A percentile compares a stretch with the other conserved stretches of the same genome.
Conservation (phyloP, 306 rosid genomes). For the Rubus parviflorus region DNA sequence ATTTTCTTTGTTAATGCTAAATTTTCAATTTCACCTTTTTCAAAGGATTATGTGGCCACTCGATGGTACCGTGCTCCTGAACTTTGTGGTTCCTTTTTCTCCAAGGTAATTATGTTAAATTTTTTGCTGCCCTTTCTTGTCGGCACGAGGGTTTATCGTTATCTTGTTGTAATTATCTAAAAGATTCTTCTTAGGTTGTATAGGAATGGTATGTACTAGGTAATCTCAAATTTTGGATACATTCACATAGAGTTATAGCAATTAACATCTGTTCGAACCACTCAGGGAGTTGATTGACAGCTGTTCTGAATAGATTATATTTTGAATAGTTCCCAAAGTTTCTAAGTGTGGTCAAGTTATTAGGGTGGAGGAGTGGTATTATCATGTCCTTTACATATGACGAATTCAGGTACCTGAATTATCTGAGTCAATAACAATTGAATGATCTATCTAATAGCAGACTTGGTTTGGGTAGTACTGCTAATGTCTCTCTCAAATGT, state of each 20-base stretch:
- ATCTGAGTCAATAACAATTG: background rate
- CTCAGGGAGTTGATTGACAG: background rate
- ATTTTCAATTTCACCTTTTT: background rate
- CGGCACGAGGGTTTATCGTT: background rate
- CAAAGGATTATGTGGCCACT: constrained; percentile 70
- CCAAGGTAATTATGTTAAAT: constrained; percentile 42
- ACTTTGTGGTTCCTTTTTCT: constrained; percentile 71
- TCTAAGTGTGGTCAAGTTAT: background rate
- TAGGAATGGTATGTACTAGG: background rate
- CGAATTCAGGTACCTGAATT: background rate
- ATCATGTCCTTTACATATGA: background rate
- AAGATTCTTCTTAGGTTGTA: background rate
- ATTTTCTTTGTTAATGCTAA: background rate
- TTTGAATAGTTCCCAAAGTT: background rate
- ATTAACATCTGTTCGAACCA: background rate
- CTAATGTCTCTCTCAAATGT: background rate
- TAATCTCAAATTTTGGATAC: background rate
- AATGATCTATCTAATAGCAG: background rate
- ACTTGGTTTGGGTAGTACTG: background rate
- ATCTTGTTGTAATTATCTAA: background rate
- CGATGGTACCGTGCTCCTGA: constrained; percentile 84
- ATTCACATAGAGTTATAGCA: background rate
- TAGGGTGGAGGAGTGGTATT: background rate
- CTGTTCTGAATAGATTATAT: background rate
- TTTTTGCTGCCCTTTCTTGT: background rate